These are phyloP conservation scores for Penicillium psychrosexuale DNA, from an alignment of 2,329 filamentous ascomycete genomes.

Conservation along the genomic window DNA sequence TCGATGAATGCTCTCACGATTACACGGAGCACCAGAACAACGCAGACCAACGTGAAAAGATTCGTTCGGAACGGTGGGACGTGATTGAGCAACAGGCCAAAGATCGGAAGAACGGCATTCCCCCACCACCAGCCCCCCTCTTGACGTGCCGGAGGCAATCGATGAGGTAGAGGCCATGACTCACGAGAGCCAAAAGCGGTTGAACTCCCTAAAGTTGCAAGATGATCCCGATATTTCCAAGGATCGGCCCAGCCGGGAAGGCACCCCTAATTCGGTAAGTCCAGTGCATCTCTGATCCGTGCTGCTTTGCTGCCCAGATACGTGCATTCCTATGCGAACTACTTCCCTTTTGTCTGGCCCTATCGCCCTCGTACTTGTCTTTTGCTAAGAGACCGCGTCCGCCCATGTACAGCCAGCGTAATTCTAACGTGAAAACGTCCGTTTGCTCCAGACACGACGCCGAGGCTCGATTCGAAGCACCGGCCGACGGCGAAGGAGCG, in stretches of 20 bases:
- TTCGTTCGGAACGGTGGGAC: slow-evolving; percentile 85
- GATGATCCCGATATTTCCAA: slow-evolving; percentile 58
- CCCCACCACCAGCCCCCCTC: slow-evolving; percentile 38
- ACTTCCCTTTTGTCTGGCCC: slow-evolving; percentile 16
- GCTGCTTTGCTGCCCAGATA: slow-evolving; percentile 20
- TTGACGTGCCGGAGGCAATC: slow-evolving; percentile 45
- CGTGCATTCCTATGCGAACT: slow-evolving; percentile 23
- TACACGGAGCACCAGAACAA: slow-evolving; percentile 96
- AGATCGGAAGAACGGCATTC: slow-evolving; percentile 55
- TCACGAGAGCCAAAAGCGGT: slow-evolving; percentile 78
- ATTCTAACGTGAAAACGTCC: slow-evolving; percentile 48
- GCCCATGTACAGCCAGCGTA: slow-evolving; percentile 42
- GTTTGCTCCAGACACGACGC: slow-evolving; percentile 47
- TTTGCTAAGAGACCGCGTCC: slow-evolving; percentile 42
- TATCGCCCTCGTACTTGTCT: slow-evolving; percentile 27
- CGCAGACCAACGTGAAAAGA: slow-evolving; percentile 76
- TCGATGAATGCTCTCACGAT: slow-evolving; percentile 97
- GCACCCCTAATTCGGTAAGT: slow-evolving; percentile 47
- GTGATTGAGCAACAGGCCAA: slow-evolving; percentile 77
- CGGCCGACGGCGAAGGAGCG: slow-evolving; percentile 40
- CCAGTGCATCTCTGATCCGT: slow-evolving; percentile 29
- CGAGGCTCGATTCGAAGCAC: slow-evolving; percentile 41
- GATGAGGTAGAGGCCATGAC: slow-evolving; percentile 77
- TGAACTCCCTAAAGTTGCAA: slow-evolving; percentile 87
- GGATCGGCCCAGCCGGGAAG: slow-evolving; percentile 51